Evolutionary conservation across 805 yeast genomes (phyloP).

Genomic region (Ogataea neopini): DNA sequence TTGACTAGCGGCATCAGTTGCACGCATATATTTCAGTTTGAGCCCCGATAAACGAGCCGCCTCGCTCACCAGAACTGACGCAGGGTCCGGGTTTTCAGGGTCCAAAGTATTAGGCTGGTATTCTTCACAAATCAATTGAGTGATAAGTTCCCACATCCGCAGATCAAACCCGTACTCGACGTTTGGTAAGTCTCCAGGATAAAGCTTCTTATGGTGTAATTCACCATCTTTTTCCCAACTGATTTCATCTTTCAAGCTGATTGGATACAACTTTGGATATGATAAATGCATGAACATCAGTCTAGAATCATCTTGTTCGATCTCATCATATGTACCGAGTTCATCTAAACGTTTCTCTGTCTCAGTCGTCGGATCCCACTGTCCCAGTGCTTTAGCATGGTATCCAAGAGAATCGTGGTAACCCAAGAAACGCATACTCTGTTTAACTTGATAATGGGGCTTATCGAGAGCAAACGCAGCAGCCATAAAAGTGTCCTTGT

Average conservation of each 20-base stretch:
- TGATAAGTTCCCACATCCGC: conserved; percentile 40
- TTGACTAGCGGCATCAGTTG: conserved; percentile 27
- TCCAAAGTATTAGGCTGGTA: conserved; percentile 14
- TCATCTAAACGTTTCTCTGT: conserved; percentile 24
- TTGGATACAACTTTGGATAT: conserved; percentile 52
- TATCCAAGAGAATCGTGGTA: conserved; percentile 37
- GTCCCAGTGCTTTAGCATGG: conserved; percentile 46
- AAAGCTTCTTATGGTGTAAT: conserved; percentile 35
- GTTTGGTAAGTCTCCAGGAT: conserved; percentile 30
- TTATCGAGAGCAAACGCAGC: conserved; percentile 51
- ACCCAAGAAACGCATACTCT: conserved; percentile 54
- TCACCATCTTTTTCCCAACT: conserved; percentile 11
- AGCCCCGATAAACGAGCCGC: conserved; percentile 25
- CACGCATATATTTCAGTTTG: conserved; percentile 30
- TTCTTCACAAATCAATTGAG: conserved; percentile 37
- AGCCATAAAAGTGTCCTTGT: conserved; percentile 72
- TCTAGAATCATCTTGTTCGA: conserved; percentile 23
- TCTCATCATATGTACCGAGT: conserved; percentile 34
- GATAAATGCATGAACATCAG: conserved; percentile 58
- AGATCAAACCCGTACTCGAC: conserved; percentile 40
- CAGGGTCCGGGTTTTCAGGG: conserved; percentile 19
- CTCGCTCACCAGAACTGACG: conserved; percentile 19
- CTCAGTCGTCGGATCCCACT: conserved; percentile 43
- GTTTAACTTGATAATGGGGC: conserved; percentile 49
- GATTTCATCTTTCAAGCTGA: conserved; percentile 23